A percentile compares a stretch with the other conserved stretches of the same genome.
Conservation (phyloP, 768 basidiomycete genomes). For the Amanita thiersii region DNA sequence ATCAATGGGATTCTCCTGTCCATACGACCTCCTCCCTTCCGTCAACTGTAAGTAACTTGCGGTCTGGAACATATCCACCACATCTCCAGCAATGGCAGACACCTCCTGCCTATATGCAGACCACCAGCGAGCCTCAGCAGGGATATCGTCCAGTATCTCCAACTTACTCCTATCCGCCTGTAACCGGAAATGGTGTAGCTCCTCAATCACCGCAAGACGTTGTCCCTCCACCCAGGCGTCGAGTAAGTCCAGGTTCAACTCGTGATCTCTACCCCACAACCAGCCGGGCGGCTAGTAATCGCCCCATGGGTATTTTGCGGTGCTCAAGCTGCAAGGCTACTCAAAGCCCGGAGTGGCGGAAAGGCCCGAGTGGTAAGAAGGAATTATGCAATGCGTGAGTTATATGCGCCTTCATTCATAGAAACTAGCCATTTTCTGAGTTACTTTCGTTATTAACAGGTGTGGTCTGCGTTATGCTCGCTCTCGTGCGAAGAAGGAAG, state of each 20-base stretch:
- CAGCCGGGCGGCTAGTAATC: conserved; percentile 47
- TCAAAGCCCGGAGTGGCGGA: conserved; percentile 85
- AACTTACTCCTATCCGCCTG: conserved; percentile 26
- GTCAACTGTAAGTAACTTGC: conserved; percentile 21
- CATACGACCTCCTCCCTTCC: conserved; percentile 22
- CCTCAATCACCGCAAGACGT: conserved; percentile 29
- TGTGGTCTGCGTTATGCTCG: conserved; percentile 85
- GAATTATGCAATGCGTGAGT: conserved; percentile 90
- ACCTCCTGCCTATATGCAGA: conserved; percentile 18
- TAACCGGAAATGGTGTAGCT: conserved; percentile 20
- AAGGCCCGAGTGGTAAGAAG: conserved; percentile 85
- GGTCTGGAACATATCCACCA: conserved; percentile 23
- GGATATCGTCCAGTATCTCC: conserved; percentile 26
- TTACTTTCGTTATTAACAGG: conserved; percentile 26
- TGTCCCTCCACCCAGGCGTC: conserved; percentile 50
- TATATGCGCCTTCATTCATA: not conserved
- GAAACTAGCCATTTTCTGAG: too few species aligned
- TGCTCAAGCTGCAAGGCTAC: conserved; percentile 80
- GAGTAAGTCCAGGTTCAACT: conserved; percentile 43
- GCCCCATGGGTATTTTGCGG: conserved; percentile 63
- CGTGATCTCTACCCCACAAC: conserved; percentile 38
- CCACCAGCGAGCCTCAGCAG: conserved; percentile 10
- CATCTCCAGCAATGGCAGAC: conserved; percentile 33
- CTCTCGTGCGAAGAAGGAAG: conserved; percentile 85
- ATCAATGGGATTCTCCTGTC: conserved; percentile 22